A percentile compares a stretch with the other conserved stretches of the same genome.
Conservation (phyloP, 2,329 filamentous ascomycete species). For the Cladosporium austrohemisphaericum region DNA sequence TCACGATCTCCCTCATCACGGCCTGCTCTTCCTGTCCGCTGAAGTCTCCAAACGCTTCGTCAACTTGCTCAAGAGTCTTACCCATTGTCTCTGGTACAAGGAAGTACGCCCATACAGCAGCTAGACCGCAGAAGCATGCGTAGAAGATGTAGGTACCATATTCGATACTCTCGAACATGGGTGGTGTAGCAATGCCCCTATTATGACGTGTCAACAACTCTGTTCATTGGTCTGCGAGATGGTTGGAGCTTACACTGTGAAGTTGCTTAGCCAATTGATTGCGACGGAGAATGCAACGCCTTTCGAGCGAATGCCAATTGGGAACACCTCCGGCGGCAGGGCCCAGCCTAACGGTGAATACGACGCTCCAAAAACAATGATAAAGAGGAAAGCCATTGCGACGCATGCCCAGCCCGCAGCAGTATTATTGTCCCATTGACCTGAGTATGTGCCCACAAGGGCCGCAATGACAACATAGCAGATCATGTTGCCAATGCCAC, state of each 20-base stretch:
- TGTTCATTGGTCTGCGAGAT: neutral
- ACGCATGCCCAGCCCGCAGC: conserved; percentile 37
- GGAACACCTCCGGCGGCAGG: conserved; percentile 54
- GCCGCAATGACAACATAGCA: conserved; percentile 40
- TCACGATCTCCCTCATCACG: conserved; percentile 27
- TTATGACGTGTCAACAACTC: neutral
- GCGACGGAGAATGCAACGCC: conserved; percentile 57
- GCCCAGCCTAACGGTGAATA: neutral
- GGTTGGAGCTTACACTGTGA: conserved; percentile 37
- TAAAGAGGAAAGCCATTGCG: conserved; percentile 57
- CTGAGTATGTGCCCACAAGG: conserved; percentile 49
- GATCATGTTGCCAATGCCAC: conserved; percentile 35
- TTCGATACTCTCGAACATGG: conserved; percentile 22
- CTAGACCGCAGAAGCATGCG: conserved; percentile 44
- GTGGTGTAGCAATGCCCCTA: conserved; percentile 16
- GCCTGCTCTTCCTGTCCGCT: conserved; percentile 55
- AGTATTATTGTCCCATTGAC: conserved; percentile 38
- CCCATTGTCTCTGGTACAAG: conserved; percentile 56
- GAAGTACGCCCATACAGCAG: conserved; percentile 66
- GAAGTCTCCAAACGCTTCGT: conserved; percentile 86
- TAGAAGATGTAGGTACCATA: conserved; percentile 59
- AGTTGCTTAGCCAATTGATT: conserved; percentile 62
- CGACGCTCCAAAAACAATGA: neutral
- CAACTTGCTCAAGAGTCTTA: conserved; percentile 72
- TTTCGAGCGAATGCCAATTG: conserved; percentile 56